These are phyloP conservation scores for Nymphaea colorata DNA, from an alignment of 164 flowering plant species.

Conservation along the genomic window DNA sequence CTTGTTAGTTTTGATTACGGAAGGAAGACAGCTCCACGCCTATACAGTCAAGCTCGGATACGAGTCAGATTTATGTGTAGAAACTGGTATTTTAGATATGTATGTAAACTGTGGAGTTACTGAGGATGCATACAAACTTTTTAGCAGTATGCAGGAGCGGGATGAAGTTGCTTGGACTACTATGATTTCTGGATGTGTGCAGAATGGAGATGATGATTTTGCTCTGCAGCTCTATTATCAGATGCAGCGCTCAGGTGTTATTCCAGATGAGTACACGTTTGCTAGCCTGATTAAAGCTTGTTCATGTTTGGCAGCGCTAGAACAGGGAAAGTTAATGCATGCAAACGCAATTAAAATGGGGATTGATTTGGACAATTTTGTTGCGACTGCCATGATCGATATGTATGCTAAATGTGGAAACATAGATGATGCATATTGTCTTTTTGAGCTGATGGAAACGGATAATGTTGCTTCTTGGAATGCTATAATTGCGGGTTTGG, in stretches of 20 bases:
- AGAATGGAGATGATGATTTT: conserved; percentile 36
- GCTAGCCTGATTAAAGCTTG: conserved; percentile 50
- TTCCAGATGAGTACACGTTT: conserved; percentile 42
- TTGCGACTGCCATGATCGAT: conserved; percentile 44
- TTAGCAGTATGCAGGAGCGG: conserved; percentile 21
- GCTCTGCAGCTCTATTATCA: conserved; percentile 26
- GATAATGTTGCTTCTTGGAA: conserved; percentile 42
- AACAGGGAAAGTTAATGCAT: conserved; percentile 50
- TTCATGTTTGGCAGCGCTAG: conserved; percentile 31
- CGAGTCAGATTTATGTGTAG: conserved; percentile 29
- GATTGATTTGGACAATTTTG: conserved; percentile 26
- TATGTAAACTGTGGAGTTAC: conserved; percentile 43
- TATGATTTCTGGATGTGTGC: conserved; percentile 48
- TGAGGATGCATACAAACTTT: conserved; percentile 22
- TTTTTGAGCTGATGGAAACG: conserved; percentile 22
- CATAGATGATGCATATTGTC: conserved; percentile 25
- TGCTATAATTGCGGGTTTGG: conserved; percentile 49
- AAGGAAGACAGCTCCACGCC: conserved; percentile 48
- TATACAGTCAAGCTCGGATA: conserved; percentile 24
- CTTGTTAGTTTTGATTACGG: conserved; percentile 17
- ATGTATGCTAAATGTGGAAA: conserved; percentile 61
- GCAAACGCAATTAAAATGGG: conserved; percentile 36
- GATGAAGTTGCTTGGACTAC: conserved; percentile 53
- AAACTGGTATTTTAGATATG: conserved; percentile 39
- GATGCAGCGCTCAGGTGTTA: conserved; percentile 32